Evolutionary conservation across 345 rosid genomes (phyloP), one percentile per base, ranked within the genome.

Genomic region (Psidium guajava): DNA sequence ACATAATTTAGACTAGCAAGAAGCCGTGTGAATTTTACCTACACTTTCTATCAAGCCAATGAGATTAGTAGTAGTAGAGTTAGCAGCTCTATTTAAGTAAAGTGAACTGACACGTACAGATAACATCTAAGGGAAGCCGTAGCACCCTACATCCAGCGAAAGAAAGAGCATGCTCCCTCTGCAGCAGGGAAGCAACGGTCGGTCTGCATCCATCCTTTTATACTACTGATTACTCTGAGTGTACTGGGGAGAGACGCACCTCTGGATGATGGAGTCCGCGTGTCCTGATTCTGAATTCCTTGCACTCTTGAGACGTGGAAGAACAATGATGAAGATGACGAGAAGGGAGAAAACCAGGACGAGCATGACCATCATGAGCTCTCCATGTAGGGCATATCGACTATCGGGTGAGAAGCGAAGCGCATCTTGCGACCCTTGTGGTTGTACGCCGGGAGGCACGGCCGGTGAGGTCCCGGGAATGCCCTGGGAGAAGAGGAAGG

Each of bases 311-410:
- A 92, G 87, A 83, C 89, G 89, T 84, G 93, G 93, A 81, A 90
- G 75, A 51, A 91, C 69, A 2, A 91, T 61, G 32, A 93, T 44
- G 47, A 88, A 83, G 24, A 90, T 32, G 83, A 92, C 91, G 84
- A 90, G 91, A 53, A 86, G 25, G 36, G 91, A 85, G 83, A 93
- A 92, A 85, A 87, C 3, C 28, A 84, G 10, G 4, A 91, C 89
- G 52, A 90, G 54, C 83, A 87, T 69, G 28, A 91, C 11, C 88
- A 86, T 82, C 86, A 86, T 44, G 84, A 92, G 90, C 88, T 88
- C 90, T 54, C 95, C 94, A 54, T 93, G 90, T 81, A 91, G 81
- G 21, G 89, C 93, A 47, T 89, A 93, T 59, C 59, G 84, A 86
- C 80, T 88, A 84, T 91, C 94, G 28, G 81, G 84, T 54, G 88